Conservation (phyloP, 495 filamentous ascomycete species). For the Penicillium antarcticum region DNA sequence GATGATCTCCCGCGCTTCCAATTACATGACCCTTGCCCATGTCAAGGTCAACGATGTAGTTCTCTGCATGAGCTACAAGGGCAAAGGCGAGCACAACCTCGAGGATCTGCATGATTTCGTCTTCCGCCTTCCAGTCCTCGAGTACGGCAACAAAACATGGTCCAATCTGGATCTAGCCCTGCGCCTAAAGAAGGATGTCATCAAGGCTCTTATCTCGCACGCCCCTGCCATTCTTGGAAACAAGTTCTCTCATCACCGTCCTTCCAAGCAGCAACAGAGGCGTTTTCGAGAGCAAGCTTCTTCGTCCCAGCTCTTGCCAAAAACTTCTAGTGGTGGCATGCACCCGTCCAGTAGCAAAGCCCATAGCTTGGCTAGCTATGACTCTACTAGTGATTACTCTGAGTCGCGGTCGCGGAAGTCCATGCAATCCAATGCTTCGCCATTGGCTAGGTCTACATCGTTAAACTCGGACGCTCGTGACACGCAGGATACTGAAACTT, state of each 20-base stretch:
- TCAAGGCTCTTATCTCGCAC: slow-evolving; percentile 90
- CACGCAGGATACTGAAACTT: slow-evolving; percentile 16
- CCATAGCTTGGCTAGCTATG: slow-evolving; percentile 30
- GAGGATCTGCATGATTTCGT: slow-evolving; percentile 97
- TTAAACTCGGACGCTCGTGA: slow-evolving; percentile 34
- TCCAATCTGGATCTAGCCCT: slow-evolving; percentile 94
- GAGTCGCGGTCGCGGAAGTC: slow-evolving; percentile 37
- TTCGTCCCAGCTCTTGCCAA: slow-evolving; percentile 45
- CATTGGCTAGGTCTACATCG: slow-evolving; percentile 37
- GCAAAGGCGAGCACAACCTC: slow-evolving; percentile 88
- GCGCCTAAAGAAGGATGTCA: slow-evolving; percentile 88
- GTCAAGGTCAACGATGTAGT: slow-evolving; percentile 94
- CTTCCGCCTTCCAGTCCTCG: slow-evolving; percentile 89
- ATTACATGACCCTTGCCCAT: slow-evolving; percentile 95
- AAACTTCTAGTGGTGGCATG: slow-evolving; percentile 45
- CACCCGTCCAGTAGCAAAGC: slow-evolving; percentile 26
- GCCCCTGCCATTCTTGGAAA: slow-evolving; percentile 96
- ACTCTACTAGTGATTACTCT: slow-evolving; percentile 40
- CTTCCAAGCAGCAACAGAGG: slow-evolving; percentile 71
- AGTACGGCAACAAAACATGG: slow-evolving; percentile 98
- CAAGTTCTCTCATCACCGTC: slow-evolving; percentile 87
- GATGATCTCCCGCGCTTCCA: slow-evolving; percentile 94
- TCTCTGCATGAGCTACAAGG: slow-evolving; percentile 94
- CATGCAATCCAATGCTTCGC: slow-evolving; percentile 35
- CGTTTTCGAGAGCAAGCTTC: slow-evolving; percentile 76